These are phyloP conservation scores for Phytophthora pluvialis DNA, from an alignment of 352 stramenopile genomes.

Conservation along the genomic window DNA sequence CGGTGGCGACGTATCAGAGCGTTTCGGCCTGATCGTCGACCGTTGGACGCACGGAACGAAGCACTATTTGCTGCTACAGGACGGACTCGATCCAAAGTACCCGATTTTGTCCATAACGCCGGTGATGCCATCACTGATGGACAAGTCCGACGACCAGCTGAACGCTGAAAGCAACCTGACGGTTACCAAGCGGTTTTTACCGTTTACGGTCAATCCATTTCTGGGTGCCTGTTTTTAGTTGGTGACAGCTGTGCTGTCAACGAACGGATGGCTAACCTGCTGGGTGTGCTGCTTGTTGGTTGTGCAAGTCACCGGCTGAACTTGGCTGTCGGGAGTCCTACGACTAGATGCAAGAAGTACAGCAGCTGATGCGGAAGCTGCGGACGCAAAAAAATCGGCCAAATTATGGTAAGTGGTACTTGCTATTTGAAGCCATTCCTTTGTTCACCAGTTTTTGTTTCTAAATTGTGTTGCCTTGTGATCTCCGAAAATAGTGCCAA, in stretches of 20 bases:
- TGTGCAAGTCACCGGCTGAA: slow-evolving; percentile 6
- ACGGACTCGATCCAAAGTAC: background rate
- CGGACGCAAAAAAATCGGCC: slow-evolving; percentile 36
- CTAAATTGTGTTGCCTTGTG: background rate
- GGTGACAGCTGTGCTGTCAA: slow-evolving; percentile 16
- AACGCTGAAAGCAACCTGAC: background rate
- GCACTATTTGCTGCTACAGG: slow-evolving; percentile 5
- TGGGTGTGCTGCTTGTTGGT: background rate
- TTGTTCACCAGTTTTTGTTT: slow-evolving; percentile 36
- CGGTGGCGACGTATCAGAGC: background rate
- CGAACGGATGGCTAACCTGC: slow-evolving; percentile 1
- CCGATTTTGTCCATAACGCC: slow-evolving; percentile 6
- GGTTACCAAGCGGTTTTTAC: background rate
- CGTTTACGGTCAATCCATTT: background rate
- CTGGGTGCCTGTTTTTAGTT: background rate
- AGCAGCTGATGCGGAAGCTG: no score
- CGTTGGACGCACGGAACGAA: slow-evolving; percentile 9
- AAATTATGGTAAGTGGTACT: slow-evolving; percentile 1
- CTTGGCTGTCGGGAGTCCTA: no score
- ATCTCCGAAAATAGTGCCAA: background rate
- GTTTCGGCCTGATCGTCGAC: slow-evolving; percentile 5
- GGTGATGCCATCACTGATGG: no score
- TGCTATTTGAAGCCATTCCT: background rate
- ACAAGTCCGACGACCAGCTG: slow-evolving; percentile 4
- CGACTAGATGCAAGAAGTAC: no score